phyloP scores from a whole-genome alignment of 2,329 filamentous ascomycete species.

The Ophiostoma triangulosporum region DNA sequence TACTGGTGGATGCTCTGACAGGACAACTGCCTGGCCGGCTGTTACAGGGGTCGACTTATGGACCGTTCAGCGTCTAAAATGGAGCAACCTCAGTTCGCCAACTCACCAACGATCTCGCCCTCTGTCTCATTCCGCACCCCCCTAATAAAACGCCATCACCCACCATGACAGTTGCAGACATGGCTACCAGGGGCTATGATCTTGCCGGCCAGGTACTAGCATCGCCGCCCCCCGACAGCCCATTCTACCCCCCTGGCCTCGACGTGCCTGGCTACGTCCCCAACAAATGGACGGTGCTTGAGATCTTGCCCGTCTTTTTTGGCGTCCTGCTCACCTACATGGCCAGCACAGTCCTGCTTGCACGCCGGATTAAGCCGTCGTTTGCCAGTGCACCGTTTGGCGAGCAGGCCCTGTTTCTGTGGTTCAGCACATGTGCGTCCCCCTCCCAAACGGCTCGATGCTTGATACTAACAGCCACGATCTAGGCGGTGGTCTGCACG shows the following conservation, averaged over 20 bases:
- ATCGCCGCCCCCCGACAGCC: conserved; percentile 23
- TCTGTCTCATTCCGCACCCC: background rate
- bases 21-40: too few relatives aligned
- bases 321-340: conserved; percentile 25
- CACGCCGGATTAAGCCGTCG: conserved; percentile 9
- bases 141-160: background rate
- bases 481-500: conserved; percentile 55
- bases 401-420: conserved; percentile 32
- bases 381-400: conserved; percentile 20
- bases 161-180: background rate
- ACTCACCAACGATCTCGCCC: background rate
- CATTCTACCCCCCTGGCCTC: conserved; percentile 35
- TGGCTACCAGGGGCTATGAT: background rate
- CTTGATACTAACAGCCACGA: background rate
- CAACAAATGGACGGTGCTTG: conserved; percentile 28
- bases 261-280: conserved; percentile 30
- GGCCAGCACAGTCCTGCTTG: conserved; percentile 20
- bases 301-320: conserved; percentile 26
- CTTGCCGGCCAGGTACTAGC: background rate
- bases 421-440: conserved; percentile 42
- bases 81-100: background rate
- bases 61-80: too few relatives aligned
- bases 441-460: background rate
- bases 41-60: too few relatives aligned
- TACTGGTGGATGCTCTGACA: too few relatives aligned